Evolutionary conservation across 148 eudicot genomes (phyloP), one percentile per base, ranked within the genome.

Genomic region (Camellia granthamiana): DNA sequence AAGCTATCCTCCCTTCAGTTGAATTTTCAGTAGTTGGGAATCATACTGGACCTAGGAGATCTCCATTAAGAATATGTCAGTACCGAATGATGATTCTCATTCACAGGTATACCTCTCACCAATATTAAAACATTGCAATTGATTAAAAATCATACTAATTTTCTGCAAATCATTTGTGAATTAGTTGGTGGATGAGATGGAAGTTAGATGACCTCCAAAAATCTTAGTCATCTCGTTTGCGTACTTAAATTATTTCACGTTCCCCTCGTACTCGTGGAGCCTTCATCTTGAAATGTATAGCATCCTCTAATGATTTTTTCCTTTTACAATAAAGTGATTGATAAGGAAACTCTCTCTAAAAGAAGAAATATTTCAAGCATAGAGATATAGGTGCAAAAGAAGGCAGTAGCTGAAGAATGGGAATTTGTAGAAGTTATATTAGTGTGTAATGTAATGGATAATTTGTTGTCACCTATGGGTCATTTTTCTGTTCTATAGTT

Each of bases 51-150:
- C 44, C 23, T n/a, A 46, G 72, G 30, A 67, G 38, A n/a, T 65
- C 60, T 73, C 21, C 73, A 5, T 21, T 18, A 21, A 46, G 41
- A 41, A 14, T 47, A 85, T 85, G 88, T 82, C 88, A 15, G 67
- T 49, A 3, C 76, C 81, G 59, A 76, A 82, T 54, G 78, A 72
- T 42, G 88, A 80, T 65, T 58, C 84, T 80, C 47, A 82, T 23
- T 18, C 83, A 42, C 83, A 85, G 83, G 87, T 81, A 47, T 52
- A n/a, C 47, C 14, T 23, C 42, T 47, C 30, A 44, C 6, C 15
- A 6, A 61, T 71, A 19, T 1, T 64, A 19, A 51, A 9, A 77
- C 69, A 21, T 44, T 61, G 43, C 18, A 12, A n/a, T 62, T 41
- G 3, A 23, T 19, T 61, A 30, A 21, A 9, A 4, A 75, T 56